These are phyloP conservation scores for Eucalyptus fibrosa DNA, from an alignment of 345 rosid species.

Conservation along the genomic window DNA sequence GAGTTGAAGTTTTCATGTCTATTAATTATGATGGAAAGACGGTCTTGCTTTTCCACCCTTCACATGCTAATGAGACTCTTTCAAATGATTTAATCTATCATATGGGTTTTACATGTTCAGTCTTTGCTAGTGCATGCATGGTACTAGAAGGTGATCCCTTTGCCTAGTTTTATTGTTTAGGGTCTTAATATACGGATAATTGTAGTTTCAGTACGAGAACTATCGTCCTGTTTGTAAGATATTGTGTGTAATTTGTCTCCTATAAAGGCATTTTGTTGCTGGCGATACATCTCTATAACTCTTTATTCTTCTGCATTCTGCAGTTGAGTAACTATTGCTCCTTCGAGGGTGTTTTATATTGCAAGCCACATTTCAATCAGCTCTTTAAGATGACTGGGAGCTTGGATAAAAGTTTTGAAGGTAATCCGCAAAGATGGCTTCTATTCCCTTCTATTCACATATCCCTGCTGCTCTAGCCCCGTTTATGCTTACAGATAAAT, in stretches of 20 bases:
- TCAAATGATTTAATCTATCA: background rate
- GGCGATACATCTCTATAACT: background rate
- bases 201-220: background rate
- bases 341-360: constrained; percentile 64
- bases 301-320: background rate
- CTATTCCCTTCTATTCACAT: background rate
- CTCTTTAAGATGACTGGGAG: constrained; percentile 71
- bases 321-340: constrained; percentile 54
- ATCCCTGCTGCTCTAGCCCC: background rate
- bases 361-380: constrained; percentile 77
- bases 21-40: background rate
- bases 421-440: constrained; percentile 1
- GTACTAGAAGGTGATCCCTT: background rate
- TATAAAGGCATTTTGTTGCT: background rate
- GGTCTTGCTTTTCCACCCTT: background rate
- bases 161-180: background rate
- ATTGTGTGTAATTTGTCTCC: background rate
- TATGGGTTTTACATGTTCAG: background rate
- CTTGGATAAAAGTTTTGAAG: constrained; percentile 73
- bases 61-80: background rate
- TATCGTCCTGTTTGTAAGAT: background rate
- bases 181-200: background rate
- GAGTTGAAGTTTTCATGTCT: background rate
- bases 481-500: background rate
- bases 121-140: background rate